Base-by-base conservation (phyloP, 163 green algal genomes). In the Volvox carteri region DNA sequence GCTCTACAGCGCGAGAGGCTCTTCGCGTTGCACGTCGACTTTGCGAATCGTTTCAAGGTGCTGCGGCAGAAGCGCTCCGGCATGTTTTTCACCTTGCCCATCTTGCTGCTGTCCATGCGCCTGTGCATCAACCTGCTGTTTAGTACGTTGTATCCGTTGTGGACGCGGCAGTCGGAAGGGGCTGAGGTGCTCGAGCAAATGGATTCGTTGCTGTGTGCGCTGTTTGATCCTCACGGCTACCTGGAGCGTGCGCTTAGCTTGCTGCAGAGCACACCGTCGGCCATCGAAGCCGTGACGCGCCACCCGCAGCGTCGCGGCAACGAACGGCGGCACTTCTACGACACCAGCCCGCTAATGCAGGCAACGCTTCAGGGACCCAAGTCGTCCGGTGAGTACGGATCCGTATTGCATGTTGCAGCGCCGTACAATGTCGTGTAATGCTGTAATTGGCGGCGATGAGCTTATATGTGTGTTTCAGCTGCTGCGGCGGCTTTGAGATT, bases 221-320 rank as follows among this genome's bases (percentile, higher is more conserved):
- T 94, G 68, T 93, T 93, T 62, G 92, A 94, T 72, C 92, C 92
- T n/a, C 87, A 93, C 62, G 92, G 87, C 68, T 94, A 94, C 87
- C 76, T 94, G 39, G 56, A 90, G 48, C 86, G 91, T 68, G 88
- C 87, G 72, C 85, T 94, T 18, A 91, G 86, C 54, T 39, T 94
- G 70, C 44, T 94, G 44, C 86, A 94, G 79, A 90, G 83, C 44
- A 88, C 87, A 7, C 90, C 92, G 37, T 58, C 41, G 48, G 80
- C 81, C 19, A 75, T 91, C 7, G 52, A 86, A 52, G 76, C 81
- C 48, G 41, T 83, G 16, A 87, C 62, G 19, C 48, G 44, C 12
- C 85, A 90, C 46, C 85, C 84, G 39, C 88, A 92, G 84, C 75
- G 80, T 8, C 91, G 91, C 68, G 86, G 85, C 62, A 65, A 73